Evolutionary conservation across 768 basidiomycete genomes (phyloP).

Genomic region (Xerocomus potaroensis): DNA sequence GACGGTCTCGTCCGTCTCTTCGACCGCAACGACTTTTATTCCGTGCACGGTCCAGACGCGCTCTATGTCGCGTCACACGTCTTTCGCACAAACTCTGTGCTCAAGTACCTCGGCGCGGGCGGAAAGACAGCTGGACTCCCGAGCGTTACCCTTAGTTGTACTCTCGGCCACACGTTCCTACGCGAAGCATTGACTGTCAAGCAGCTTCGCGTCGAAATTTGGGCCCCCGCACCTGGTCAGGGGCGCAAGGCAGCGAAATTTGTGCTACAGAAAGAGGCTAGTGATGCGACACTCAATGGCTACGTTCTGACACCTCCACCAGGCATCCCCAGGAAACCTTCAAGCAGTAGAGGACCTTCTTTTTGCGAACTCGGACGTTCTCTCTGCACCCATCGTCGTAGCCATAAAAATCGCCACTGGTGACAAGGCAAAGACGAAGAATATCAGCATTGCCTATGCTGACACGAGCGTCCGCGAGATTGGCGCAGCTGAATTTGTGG

Average conservation of each 20-base stretch:
- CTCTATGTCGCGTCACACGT: slow-evolving; percentile 80
- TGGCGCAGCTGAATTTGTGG: slow-evolving; percentile 87
- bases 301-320: slow-evolving; percentile 23
- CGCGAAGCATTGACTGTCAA: slow-evolving; percentile 86
- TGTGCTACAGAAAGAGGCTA: slow-evolving; percentile 73
- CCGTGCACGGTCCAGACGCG: slow-evolving; percentile 87
- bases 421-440: slow-evolving; percentile 59
- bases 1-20: slow-evolving; percentile 87
- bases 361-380: slow-evolving; percentile 75
- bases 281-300: slow-evolving; percentile 8
- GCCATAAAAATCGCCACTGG: slow-evolving; percentile 69
- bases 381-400: slow-evolving; percentile 84
- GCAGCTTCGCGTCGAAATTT: slow-evolving; percentile 92
- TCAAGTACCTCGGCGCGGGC: slow-evolving; percentile 81
- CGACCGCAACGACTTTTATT: slow-evolving; percentile 78
- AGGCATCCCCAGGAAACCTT: slow-evolving; percentile 75
- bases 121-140: slow-evolving; percentile 60
- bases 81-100: slow-evolving; percentile 84
- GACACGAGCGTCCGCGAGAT: slow-evolving; percentile 83
- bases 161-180: slow-evolving; percentile 76
- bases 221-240: slow-evolving; percentile 66
- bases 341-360: slow-evolving; percentile 77
- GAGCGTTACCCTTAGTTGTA: slow-evolving; percentile 70
- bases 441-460: slow-evolving; percentile 85
- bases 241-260: slow-evolving; percentile 77